These are phyloP conservation scores for Monotropa hypopitys DNA, from an alignment of 179 eudicot genomes.

Conservation along the genomic window DNA sequence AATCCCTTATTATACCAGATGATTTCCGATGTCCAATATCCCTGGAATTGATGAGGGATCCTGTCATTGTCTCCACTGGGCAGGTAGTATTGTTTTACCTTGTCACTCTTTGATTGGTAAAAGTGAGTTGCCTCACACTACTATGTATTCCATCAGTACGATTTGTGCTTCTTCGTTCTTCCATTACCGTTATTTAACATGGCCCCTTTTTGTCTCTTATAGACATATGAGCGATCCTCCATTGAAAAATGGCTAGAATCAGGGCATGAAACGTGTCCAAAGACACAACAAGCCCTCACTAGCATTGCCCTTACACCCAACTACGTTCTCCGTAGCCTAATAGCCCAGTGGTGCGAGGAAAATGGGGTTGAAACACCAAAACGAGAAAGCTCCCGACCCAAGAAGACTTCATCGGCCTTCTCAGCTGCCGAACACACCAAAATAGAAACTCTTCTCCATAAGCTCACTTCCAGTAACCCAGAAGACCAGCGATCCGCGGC, in stretches of 20 bases:
- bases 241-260: conserved; percentile 86
- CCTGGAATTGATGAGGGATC: conserved; percentile 83
- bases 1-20: conserved; percentile 52
- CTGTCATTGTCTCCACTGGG: conserved; percentile 93
- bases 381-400: conserved; percentile 33
- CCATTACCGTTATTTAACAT: background rate
- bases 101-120: background rate
- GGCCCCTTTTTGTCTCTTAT: conserved; percentile 17
- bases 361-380: conserved; percentile 78
- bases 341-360: conserved; percentile 90
- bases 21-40: conserved; percentile 92
- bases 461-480: conserved; percentile 47
- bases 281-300: conserved; percentile 72
- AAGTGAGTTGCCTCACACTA: background rate
- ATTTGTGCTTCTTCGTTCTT: background rate
- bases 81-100: conserved; percentile 39
- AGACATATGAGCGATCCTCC: conserved; percentile 88
- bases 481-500: conserved; percentile 72
- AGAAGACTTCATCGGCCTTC: conserved; percentile 37
- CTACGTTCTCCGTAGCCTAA: conserved; percentile 77
- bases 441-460: conserved; percentile 44
- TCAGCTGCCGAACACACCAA: conserved; percentile 55
- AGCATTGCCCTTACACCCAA: conserved; percentile 67
- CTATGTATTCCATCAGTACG: background rate
- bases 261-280: conserved; percentile 80